Base-by-base conservation (phyloP, 1,284 basidiomycete species). In the Leccinum solheimii region DNA sequence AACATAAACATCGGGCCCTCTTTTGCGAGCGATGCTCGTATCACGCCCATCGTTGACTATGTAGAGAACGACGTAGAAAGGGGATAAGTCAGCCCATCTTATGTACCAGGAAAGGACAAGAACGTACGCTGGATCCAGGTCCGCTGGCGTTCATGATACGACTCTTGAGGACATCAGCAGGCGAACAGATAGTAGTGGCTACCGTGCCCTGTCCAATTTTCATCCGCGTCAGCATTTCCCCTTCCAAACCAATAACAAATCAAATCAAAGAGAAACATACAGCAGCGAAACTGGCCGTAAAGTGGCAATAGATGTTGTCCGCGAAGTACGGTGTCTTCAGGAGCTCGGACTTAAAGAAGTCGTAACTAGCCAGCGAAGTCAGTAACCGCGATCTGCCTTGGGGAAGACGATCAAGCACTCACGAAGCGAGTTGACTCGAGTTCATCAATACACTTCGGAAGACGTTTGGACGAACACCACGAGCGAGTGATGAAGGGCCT, bases 1-100 rank as follows among this genome's bases (percentile, higher is more conserved):
- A 97, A 95, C 86, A 96, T 92, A 82, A 95, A 96, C 82, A 89
- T 87, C 4, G 91, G 74, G 6, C 94, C 95, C 74, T 97, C 94
- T 64, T 80, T 88, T 63, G 83, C 81, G 66, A 96, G 82, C 54
- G 92, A 91, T 8, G 81, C 72, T 34, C 82, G 79, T 73, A 96
- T 93, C 55, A 93, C 87, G 10, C 76, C 80, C 30, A 93, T 64
- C 2, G 92, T 89, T 16, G 90, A 91, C 82, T 88, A 67, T 1
- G 40, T n/a, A 38, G 2, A 50, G n/a, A 5, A n/a, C 21, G 10
- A 49, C 14, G 5, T 14, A n/a, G 23, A 19, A 14, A 23, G 30
- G 3, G 27, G 19, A 19, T 19, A 19, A n/a, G 43, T 54, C 32
- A 55, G 10, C 10, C 7, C 13, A 5, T 34, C 38, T 11, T 6